Percentiles rank a stretch among this genome's conserved stretches.
Evolutionary conservation across 768 basidiomycete species (phyloP).

Genomic region (Cystofilobasidium ferigula): DNA sequence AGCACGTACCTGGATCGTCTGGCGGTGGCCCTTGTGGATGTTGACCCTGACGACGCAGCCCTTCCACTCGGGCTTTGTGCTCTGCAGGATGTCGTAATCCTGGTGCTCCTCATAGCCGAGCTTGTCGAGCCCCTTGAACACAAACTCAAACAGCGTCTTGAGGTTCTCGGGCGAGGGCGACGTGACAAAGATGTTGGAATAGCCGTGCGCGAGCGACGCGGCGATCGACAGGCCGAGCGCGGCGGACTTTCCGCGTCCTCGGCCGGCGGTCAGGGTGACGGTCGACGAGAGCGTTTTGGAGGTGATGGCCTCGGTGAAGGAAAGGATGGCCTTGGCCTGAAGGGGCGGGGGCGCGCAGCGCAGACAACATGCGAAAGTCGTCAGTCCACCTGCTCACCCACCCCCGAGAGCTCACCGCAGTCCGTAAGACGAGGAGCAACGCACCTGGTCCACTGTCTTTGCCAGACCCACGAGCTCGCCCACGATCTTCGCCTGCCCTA

Average conservation of each 20-base stretch:
- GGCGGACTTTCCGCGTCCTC: conserved; percentile 93
- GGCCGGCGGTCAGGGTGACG: conserved; percentile 83
- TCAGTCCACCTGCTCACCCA: neutral
- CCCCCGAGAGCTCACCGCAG: too few species aligned
- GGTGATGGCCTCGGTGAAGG: conserved; percentile 85
- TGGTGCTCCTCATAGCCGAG: conserved; percentile 94
- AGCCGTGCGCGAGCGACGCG: conserved; percentile 81
- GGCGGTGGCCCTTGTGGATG: conserved; percentile 80
- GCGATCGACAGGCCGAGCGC: conserved; percentile 91
- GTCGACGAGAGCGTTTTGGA: conserved; percentile 90
- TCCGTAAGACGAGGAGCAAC: conserved; percentile 16
- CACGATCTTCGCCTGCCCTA: conserved; percentile 62
- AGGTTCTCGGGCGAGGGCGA: conserved; percentile 95
- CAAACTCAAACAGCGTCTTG: conserved; percentile 93
- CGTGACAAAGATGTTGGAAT: conserved; percentile 96
- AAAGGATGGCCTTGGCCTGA: conserved; percentile 70
- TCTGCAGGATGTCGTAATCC: conserved; percentile 95
- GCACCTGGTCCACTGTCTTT: conserved; percentile 79
- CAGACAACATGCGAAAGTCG: neutral
- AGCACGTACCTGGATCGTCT: conserved; percentile 75
- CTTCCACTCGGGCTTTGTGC: conserved; percentile 85
- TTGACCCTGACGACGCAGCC: conserved; percentile 94
- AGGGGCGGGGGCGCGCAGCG: neutral
- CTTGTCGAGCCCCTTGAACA: conserved; percentile 91
- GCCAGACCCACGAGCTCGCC: conserved; percentile 82